These are phyloP conservation scores for Malassezia nana DNA, from an alignment of 1,284 basidiomycete genomes.

Conservation along the genomic window DNA sequence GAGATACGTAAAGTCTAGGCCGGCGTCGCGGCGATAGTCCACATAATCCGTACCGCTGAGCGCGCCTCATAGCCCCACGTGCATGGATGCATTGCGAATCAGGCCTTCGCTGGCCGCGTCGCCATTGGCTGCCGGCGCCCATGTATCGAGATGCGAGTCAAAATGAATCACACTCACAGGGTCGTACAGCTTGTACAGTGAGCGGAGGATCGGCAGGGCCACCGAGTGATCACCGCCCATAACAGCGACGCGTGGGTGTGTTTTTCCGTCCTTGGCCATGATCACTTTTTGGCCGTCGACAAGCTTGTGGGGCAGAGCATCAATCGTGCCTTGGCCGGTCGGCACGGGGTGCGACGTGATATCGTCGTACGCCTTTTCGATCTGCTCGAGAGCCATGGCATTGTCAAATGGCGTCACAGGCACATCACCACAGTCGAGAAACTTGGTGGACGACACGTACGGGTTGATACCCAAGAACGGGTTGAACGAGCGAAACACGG, in stretches of 20 bases:
- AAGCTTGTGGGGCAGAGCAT: constrained; percentile 11
- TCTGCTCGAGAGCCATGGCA: constrained; percentile 26
- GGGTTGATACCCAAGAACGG: constrained; percentile 18
- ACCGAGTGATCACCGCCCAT: constrained; percentile 52
- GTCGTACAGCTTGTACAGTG: constrained; percentile 49
- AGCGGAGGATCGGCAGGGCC: constrained; percentile 51
- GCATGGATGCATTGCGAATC: constrained; percentile 59
- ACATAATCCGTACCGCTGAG: constrained; percentile 28
- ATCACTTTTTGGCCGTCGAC: background rate
- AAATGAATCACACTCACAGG: constrained; percentile 51
- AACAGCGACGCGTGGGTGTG: constrained; percentile 49
- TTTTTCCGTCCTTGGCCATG: constrained; percentile 21
- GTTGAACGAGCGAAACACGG: constrained; percentile 18
- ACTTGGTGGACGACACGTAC: constrained; percentile 21
- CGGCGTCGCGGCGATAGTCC: constrained; percentile 20
- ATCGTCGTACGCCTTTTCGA: constrained; percentile 20
- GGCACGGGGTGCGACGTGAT: constrained; percentile 3
- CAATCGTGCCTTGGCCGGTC: constrained; percentile 20
- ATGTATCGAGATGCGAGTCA: constrained; percentile 52
- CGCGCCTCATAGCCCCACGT: constrained; percentile 60
- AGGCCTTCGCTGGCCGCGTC: constrained; percentile 49
- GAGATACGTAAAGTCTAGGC: constrained; percentile 30
- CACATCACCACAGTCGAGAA: constrained; percentile 30
- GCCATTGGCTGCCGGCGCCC: constrained; percentile 26
- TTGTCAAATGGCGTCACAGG: constrained; percentile 25